A percentile compares a stretch with the other conserved stretches of the same genome.
These are phyloP conservation scores for Carex arenaria DNA, from an alignment of 202 grass and related monocot species.

Conservation along the genomic window DNA sequence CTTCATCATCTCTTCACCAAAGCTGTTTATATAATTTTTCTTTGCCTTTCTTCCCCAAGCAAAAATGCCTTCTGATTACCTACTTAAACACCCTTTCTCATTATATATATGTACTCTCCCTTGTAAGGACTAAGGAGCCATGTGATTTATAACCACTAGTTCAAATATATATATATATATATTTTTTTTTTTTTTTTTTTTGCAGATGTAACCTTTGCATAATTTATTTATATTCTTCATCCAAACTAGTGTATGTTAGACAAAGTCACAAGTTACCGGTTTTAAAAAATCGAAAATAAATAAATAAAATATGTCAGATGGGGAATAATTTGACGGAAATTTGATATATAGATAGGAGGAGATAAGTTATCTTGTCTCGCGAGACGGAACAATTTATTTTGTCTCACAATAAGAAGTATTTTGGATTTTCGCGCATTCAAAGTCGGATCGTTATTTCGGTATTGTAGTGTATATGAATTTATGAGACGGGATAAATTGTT, in stretches of 20 bases:
- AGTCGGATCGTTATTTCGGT: no score
- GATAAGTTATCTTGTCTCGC: no score
- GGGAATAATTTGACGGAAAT: no score
- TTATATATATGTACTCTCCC: background rate
- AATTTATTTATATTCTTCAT: background rate
- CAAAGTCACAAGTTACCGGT: background rate
- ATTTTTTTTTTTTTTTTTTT: background rate
- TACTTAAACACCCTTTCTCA: background rate
- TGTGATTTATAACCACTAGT: background rate
- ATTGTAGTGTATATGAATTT: no score
- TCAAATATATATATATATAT: background rate
- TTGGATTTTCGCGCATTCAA: no score
- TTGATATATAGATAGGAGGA: no score
- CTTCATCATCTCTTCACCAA: constrained; percentile 23
- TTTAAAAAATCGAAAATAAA: no score
- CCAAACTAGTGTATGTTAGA: background rate
- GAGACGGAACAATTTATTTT: no score
- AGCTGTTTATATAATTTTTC: background rate
- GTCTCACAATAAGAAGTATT: no score
- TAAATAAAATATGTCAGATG: no score
- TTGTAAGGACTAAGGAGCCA: background rate
- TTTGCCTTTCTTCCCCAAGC: background rate
- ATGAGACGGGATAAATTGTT: no score
- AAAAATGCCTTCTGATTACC: background rate
- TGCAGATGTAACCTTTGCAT: background rate